Base-by-base conservation (phyloP, 345 rosid species). In the Acer negundo region DNA sequence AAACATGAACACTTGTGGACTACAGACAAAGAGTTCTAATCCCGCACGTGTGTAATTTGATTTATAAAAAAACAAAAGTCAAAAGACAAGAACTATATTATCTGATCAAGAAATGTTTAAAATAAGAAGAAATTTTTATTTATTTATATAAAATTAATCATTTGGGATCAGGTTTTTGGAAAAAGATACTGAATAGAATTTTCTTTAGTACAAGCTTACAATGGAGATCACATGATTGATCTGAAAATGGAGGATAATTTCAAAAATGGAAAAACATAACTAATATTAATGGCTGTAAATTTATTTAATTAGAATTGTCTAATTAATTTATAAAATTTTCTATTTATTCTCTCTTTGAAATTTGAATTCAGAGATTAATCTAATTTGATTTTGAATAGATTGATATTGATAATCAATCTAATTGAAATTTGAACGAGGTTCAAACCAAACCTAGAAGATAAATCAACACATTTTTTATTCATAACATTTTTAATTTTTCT, bases 31-130 rank as follows among this genome's bases (percentile, higher is more conserved):
- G 9, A 22, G 24, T n/a, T 2, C 4, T 28, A 11, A 22, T 12
- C 55, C 56, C 6, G 23, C 72, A 68, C 72, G 72, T 44, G 20
- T 17, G 55, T 28, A 44, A 46, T 46, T 68, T 24, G 72, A 46
- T 11, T 46, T 68, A 12, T 44, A 35, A 31, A 66, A 35, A 8
- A 66, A 3, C 4, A 66, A 66, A 35, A 17, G 20, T 19, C 38
- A 65, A 65, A 66, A 35, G 7, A 66, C 22, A 68, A 68, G 44
- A 44, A 20, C 0, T 1, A 11, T 16, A 38, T 38, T 2, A 3
- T 38, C 70, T 19, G 13, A 19, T 38, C 46, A 19, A 44, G 9
- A 0, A 42, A 51, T 5, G 56, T 51, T 51, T 20, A 3, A 63
- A 63, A 24, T 24, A 63, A 63, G 3, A 4, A 22, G 1, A 13